Conservation (phyloP, 805 yeast species). For the Metschnikowia kunwiensis region DNA sequence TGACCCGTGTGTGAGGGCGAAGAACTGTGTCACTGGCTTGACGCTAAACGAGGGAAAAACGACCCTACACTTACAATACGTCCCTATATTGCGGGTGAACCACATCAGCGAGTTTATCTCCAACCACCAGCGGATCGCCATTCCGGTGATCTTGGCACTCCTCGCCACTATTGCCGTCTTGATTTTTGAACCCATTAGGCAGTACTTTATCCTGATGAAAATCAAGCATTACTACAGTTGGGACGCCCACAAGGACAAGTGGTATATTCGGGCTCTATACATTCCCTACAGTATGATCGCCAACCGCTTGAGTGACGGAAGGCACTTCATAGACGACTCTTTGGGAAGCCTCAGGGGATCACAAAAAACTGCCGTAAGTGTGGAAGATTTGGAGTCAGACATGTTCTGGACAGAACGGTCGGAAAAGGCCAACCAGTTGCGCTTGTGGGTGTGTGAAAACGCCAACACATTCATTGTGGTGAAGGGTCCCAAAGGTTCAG, state of each 20-base stretch:
- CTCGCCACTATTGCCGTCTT: slow-evolving; percentile 79
- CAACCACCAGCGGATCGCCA: slow-evolving; percentile 76
- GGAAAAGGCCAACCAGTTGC: slow-evolving; percentile 64
- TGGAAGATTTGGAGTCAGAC: slow-evolving; percentile 21
- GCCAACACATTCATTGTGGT: slow-evolving; percentile 87
- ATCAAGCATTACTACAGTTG: slow-evolving; percentile 59
- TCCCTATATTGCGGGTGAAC: slow-evolving; percentile 52
- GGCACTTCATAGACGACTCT: slow-evolving; percentile 36
- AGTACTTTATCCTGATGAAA: slow-evolving; percentile 70
- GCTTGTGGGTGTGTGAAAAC: slow-evolving; percentile 81
- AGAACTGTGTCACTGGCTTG: slow-evolving; percentile 86
- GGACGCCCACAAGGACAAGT: slow-evolving; percentile 41
- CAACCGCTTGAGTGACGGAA: slow-evolving; percentile 30
- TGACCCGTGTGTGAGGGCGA: slow-evolving; percentile 78
- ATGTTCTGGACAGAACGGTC: slow-evolving; percentile 69
- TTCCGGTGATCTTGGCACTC: slow-evolving; percentile 77
- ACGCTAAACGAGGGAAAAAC: slow-evolving; percentile 54
- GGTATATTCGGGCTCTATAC: slow-evolving; percentile 25
- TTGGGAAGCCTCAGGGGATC: slow-evolving; percentile 13
- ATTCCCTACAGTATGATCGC: slow-evolving; percentile 27
- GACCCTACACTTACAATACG: slow-evolving; percentile 68
- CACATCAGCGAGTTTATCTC: slow-evolving; percentile 54
- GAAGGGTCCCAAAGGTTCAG: slow-evolving; percentile 94
- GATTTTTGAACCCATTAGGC: slow-evolving; percentile 90
- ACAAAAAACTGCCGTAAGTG: slow-evolving; percentile 15